A percentile compares a stretch with the other conserved stretches of the same genome.
Conservation (phyloP, 208 protist species). For the Herpetomonas muscarum region DNA sequence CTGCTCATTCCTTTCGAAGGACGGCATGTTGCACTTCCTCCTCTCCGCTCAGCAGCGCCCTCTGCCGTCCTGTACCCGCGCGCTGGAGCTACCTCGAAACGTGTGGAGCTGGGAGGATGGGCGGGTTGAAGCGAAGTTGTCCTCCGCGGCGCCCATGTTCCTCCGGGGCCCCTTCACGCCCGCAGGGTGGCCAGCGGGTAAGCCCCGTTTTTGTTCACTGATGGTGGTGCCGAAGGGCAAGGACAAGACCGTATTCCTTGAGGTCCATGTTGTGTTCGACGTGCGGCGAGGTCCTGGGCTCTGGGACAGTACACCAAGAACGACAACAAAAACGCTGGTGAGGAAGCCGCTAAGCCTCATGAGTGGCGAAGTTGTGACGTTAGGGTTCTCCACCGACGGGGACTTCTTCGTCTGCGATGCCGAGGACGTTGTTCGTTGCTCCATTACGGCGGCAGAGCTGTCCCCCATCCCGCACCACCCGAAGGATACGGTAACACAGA, state of each 20-base stretch:
- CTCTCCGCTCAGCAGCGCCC: neutral
- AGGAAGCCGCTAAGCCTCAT: slow-evolving; percentile 59
- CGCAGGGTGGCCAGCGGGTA: slow-evolving; percentile 19
- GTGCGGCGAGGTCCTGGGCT: slow-evolving; percentile 3
- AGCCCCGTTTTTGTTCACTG: slow-evolving; percentile 60
- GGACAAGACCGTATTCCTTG: slow-evolving; percentile 68
- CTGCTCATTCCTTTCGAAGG: neutral
- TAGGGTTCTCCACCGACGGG: slow-evolving; percentile 67
- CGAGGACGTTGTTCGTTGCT: slow-evolving; percentile 72
- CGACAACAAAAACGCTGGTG: slow-evolving; percentile 20
- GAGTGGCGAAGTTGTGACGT: slow-evolving; percentile 62
- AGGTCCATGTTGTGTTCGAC: slow-evolving; percentile 52
- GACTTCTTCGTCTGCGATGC: slow-evolving; percentile 81
- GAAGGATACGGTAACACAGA: slow-evolving; percentile 9
- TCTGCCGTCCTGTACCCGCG: slow-evolving; percentile 21
- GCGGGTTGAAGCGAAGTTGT: slow-evolving; percentile 37
- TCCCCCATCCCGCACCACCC: slow-evolving; percentile 9
- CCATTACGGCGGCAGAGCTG: slow-evolving; percentile 45
- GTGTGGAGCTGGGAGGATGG: slow-evolving; percentile 62
- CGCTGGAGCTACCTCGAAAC: slow-evolving; percentile 21
- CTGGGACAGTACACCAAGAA: slow-evolving; percentile 9
- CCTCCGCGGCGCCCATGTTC: slow-evolving; percentile 27
- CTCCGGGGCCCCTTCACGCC: slow-evolving; percentile 36
- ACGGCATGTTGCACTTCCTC: neutral
- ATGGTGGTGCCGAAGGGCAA: slow-evolving; percentile 51